Evolutionary conservation across 164 flowering plant genomes (phyloP).

Genomic region (Euptelea pleiosperma): DNA sequence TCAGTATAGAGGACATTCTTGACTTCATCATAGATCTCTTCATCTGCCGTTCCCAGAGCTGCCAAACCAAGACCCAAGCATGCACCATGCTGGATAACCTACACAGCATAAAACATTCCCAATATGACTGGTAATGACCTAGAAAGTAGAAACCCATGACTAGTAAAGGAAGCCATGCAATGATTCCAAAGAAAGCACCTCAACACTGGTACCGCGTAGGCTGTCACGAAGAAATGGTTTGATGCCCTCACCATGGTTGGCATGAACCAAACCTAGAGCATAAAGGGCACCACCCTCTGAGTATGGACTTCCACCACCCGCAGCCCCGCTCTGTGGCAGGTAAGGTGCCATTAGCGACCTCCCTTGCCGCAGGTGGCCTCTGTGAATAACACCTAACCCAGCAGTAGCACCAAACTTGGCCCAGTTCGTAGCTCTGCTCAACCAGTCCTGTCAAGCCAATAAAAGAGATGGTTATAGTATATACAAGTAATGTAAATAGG

Average conservation of each 20-base stretch:
- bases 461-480: too few species aligned
- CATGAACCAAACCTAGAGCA: constrained; percentile 91
- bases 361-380: constrained; percentile 90
- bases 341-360: constrained; percentile 94
- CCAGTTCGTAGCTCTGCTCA: constrained; percentile 94
- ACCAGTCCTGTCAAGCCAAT: constrained; percentile 63
- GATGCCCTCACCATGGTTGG: constrained; percentile 95
- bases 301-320: constrained; percentile 88
- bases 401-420: constrained; percentile 97
- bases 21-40: constrained; percentile 81
- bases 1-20: constrained; percentile 80
- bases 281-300: constrained; percentile 96
- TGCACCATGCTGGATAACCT: constrained; percentile 97
- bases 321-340: constrained; percentile 84
- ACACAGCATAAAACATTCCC: constrained; percentile 15
- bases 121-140: not conserved
- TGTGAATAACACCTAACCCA: constrained; percentile 87
- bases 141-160: not conserved
- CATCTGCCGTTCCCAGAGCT: constrained; percentile 89
- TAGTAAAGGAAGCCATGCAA: not conserved
- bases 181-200: constrained; percentile 37
- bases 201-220: constrained; percentile 73
- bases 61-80: constrained; percentile 94
- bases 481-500: too few species aligned
- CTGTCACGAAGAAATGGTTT: constrained; percentile 89